Base-by-base conservation (phyloP, 129 eudicot genomes). In the Sambucus nigra region DNA sequence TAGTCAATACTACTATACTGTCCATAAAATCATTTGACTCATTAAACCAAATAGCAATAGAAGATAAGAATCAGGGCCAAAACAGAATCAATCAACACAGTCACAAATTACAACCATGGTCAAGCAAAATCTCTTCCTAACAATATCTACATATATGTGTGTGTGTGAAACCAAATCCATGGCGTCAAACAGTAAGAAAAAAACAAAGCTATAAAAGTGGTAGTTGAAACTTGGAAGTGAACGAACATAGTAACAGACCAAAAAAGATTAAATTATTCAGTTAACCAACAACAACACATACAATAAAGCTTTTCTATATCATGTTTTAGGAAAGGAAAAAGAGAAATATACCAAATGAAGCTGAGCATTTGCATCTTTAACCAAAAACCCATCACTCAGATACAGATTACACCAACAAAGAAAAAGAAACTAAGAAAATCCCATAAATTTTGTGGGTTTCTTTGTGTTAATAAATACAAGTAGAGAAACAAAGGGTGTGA, bases 321-420 rank as follows among this genome's bases (percentile, higher is more conserved):
- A 56, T 47, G 31, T 12, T 53, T 58, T 8, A 39, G 26, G 17
- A 14, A 21, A 5, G 25, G 26, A 35, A 17, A 44, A 35, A 67
- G 35, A 22, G 56, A 61, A 27, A 61, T 76, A 65, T 69, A 76
- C 76, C 80, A 79, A 70, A 82, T 57, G 77, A 76, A 75, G 79
- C 83, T 59, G 59, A 60, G 57, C 79, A 64, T 74, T 59, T 68
- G 80, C 56, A 61, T 73, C 82, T 70, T 57, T 55, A 52, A 73
- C 40, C 64, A 57, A 64, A 76, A 31, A 10, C 75, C 73, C 82
- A 61, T 73, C 33, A 51, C 22, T 17, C 51, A 42, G 45, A 62
- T 57, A 31, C 61, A 22, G 60, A 71, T 59, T 25, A 31, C 21
- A 20, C 40, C 22, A 64, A 53, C 25, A 39, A 55, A 60, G 18